Percentiles rank a stretch among this genome's conserved stretches.
Evolutionary conservation across 352 stramenopile genomes (phyloP).

Genomic region (Blastocystis sp.): DNA sequence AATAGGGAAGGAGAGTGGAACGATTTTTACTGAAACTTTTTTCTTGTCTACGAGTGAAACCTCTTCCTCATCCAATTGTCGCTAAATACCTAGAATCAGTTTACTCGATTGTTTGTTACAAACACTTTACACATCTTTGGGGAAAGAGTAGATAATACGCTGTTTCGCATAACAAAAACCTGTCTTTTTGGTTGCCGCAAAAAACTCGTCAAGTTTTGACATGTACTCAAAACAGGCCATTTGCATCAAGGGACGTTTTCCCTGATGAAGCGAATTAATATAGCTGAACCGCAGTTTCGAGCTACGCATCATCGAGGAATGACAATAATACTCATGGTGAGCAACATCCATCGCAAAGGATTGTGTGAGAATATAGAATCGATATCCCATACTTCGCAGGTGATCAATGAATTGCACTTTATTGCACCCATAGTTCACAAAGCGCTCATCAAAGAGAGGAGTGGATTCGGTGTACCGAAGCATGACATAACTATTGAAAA

Average conservation of each 20-base stretch:
- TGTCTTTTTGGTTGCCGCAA: background rate
- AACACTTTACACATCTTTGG: background rate
- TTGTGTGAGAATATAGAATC: constrained; percentile 45
- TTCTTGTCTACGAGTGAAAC: background rate
- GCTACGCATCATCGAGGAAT: background rate
- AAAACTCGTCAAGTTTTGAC: background rate
- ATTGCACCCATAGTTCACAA: constrained; percentile 66
- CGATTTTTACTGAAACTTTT: constrained; percentile 1
- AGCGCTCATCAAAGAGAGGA: constrained; percentile 63
- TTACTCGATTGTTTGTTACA: background rate
- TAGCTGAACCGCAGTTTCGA: background rate
- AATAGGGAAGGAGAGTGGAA: background rate
- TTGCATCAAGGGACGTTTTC: constrained; percentile 40
- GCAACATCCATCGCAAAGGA: constrained; percentile 38
- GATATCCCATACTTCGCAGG: constrained; percentile 48
- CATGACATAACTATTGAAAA: constrained; percentile 61
- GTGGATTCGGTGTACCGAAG: constrained; percentile 24
- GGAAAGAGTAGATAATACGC: constrained; percentile 6
- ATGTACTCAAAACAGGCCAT: constrained; percentile 39
- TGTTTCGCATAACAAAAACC: background rate
- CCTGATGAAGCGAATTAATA: background rate
- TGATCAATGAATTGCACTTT: constrained; percentile 65
- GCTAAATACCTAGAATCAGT: background rate
- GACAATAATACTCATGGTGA: background rate
- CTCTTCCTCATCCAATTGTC: background rate